Evolutionary conservation across 352 stramenopile genomes (phyloP).

Genomic region (Phytophthora lateralis): DNA sequence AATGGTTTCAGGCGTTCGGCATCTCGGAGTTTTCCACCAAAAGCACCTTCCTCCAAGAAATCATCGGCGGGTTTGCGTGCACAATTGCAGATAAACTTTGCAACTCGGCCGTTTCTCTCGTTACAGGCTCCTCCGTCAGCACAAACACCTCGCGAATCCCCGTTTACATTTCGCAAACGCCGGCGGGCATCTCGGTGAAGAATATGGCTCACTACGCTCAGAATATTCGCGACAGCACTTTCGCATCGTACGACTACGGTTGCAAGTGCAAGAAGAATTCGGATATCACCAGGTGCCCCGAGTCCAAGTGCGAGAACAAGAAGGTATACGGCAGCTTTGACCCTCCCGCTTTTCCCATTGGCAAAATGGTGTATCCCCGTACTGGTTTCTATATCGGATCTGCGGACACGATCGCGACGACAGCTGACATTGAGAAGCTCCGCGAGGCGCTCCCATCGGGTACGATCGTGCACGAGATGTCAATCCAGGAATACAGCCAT

Average conservation of each 20-base stretch:
- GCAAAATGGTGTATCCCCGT: conserved; percentile 41
- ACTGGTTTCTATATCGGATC: conserved; percentile 45
- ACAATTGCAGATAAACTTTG: conserved; percentile 44
- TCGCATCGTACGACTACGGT: conserved; percentile 57
- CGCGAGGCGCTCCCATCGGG: conserved; percentile 36
- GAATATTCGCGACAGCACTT: conserved; percentile 50
- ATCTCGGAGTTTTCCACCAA: conserved; percentile 44
- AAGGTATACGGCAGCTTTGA: conserved; percentile 47
- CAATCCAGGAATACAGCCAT: conserved; percentile 51
- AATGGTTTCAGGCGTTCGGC: conserved; percentile 40
- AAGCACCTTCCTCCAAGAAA: conserved; percentile 37
- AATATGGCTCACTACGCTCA: conserved; percentile 62
- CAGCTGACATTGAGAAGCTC: conserved; percentile 42
- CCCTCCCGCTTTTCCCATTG: conserved; percentile 31
- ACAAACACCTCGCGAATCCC: conserved; percentile 51
- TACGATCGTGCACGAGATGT: conserved; percentile 47
- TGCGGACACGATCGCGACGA: conserved; percentile 47
- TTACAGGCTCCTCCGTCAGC: conserved; percentile 46
- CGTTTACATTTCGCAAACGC: conserved; percentile 61
- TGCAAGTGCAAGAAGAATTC: conserved; percentile 38
- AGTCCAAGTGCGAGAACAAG: conserved; percentile 50
- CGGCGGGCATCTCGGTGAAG: conserved; percentile 58
- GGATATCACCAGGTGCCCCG: conserved; percentile 33
- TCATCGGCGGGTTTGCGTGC: conserved; percentile 37
- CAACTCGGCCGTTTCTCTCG: conserved; percentile 36